Conservation (phyloP, 331 rosid genomes). For the Telfairia occidentalis region DNA sequence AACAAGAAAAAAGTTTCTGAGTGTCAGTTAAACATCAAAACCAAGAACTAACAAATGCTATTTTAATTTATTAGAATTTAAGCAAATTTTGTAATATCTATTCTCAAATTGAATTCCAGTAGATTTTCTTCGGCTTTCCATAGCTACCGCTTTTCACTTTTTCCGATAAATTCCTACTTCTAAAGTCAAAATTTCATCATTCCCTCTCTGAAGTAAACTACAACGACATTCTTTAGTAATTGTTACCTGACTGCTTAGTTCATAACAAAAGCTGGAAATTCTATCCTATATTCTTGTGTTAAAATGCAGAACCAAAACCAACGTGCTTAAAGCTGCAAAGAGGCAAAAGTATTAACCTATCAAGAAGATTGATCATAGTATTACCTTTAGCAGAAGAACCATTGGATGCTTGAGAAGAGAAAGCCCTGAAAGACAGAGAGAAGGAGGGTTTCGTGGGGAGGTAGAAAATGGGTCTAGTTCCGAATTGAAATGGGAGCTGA, state of each 20-base stretch:
- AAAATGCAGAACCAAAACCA: background rate
- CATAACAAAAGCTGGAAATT: background rate
- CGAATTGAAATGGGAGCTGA: constrained; percentile 26
- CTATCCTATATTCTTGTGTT: background rate
- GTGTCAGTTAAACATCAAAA: background rate
- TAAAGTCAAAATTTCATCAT: too few species aligned
- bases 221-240: background rate
- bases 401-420: constrained; percentile 41
- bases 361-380: background rate
- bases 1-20: background rate
- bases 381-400: constrained; percentile 33
- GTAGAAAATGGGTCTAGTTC: constrained; percentile 19
- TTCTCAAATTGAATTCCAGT: background rate
- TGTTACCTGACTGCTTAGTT: background rate
- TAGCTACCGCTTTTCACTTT: background rate
- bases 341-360: background rate
- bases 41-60: background rate
- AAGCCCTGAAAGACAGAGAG: constrained; percentile 22
- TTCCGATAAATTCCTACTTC: background rate
- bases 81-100: background rate
- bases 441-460: constrained; percentile 16
- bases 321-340: background rate
- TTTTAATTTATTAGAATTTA: background rate
- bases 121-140: background rate
- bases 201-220: background rate